phyloP scores from a whole-genome alignment of 1,284 basidiomycete genomes.

The Malassezia yamatoensis region DNA sequence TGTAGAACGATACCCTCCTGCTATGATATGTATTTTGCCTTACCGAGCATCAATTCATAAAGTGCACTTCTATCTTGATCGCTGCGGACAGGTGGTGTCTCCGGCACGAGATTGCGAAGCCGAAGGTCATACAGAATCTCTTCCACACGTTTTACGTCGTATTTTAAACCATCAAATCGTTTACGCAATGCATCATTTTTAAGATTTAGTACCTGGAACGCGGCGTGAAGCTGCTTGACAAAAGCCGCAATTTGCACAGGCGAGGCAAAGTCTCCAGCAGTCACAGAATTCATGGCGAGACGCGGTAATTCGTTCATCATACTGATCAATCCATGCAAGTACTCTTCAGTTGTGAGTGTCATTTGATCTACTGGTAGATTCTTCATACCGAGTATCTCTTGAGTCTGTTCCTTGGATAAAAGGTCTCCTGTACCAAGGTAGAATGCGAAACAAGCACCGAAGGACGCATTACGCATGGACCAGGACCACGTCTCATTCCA shows the following conservation, averaged over 20 bases:
- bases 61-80: not conserved
- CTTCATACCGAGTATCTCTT: slow-evolving; percentile 17
- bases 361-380: slow-evolving; percentile 9
- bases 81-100: too few species aligned
- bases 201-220: slow-evolving; percentile 43
- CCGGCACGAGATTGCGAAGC: slow-evolving; percentile 21
- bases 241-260: slow-evolving; percentile 32
- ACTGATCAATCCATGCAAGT: slow-evolving; percentile 34
- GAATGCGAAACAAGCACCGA: slow-evolving; percentile 14
- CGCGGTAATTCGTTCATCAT: slow-evolving; percentile 37
- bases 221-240: slow-evolving; percentile 41
- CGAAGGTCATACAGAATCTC: slow-evolving; percentile 45
- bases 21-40: not conserved
- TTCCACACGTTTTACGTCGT: slow-evolving; percentile 46
- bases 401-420: slow-evolving; percentile 22
- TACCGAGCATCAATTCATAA: not conserved
- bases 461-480: slow-evolving; percentile 14
- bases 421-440: slow-evolving; percentile 24
- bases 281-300: slow-evolving; percentile 22
- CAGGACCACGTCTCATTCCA: slow-evolving; percentile 16
- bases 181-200: slow-evolving; percentile 44
- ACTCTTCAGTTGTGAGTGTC: slow-evolving; percentile 34
- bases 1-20: slow-evolving; percentile 2
- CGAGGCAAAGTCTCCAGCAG: slow-evolving; percentile 28
- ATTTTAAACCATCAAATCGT: slow-evolving; percentile 45